Percentiles rank a stretch among this genome's conserved stretches.
These are phyloP conservation scores for Chlamydomonas incerta DNA, from an alignment of 139 green algal genomes.

Conservation along the genomic window DNA sequence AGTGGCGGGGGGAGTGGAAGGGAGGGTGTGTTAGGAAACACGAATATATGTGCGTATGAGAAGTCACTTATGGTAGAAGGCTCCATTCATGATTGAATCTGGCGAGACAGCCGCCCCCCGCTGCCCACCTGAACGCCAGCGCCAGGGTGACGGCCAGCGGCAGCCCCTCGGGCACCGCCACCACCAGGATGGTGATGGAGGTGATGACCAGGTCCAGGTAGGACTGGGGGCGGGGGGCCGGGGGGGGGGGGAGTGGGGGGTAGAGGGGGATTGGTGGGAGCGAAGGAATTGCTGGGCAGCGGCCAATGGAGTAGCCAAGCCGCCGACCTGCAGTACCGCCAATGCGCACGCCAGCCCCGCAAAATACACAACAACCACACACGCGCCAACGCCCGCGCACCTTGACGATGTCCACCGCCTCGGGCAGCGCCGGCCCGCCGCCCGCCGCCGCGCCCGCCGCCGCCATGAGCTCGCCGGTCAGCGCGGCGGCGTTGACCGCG, in stretches of 20 bases:
- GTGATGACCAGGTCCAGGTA: conserved; percentile 86
- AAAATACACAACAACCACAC: not conserved
- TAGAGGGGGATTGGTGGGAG: not conserved
- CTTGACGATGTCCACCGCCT: conserved; percentile 1
- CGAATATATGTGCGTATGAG: too few relatives aligned
- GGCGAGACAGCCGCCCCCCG: too few relatives aligned
- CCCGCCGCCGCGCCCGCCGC: not conserved
- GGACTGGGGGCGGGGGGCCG: conserved; percentile 21
- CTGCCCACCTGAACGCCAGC: conserved; percentile 75
- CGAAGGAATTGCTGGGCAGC: too few relatives aligned
- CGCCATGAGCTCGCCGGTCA: conserved; percentile 39
- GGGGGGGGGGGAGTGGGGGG: not conserved
- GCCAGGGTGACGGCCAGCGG: conserved; percentile 90
- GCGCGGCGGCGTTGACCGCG: conserved; percentile 52
- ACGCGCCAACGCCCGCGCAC: not conserved
- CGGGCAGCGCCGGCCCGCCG: not conserved
- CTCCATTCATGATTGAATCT: too few relatives aligned
- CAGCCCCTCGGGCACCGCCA: conserved; percentile 92
- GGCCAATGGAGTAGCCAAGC: too few relatives aligned
- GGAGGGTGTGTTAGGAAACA: too few relatives aligned
- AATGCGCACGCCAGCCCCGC: too few relatives aligned
- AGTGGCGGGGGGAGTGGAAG: not conserved
- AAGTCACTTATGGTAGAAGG: too few relatives aligned
- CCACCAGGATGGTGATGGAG: conserved; percentile 90
- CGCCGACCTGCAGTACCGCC: too few relatives aligned